Evolutionary conservation across 768 basidiomycete species (phyloP).

Genomic region (Naematelia aurantialba): DNA sequence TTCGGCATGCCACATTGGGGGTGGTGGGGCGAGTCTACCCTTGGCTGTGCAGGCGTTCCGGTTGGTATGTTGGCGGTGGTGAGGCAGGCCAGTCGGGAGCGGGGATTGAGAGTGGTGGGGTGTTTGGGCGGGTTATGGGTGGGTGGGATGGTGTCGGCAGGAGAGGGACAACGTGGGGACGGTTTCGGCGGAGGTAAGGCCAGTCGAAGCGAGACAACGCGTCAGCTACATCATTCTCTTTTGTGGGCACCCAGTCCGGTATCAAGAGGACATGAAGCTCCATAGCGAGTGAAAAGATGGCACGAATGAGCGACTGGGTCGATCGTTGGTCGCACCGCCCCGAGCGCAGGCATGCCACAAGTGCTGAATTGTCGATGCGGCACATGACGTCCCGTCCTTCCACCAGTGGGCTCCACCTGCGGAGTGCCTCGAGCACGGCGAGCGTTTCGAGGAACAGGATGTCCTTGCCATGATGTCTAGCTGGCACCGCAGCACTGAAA

Average conservation of each 20-base stretch:
- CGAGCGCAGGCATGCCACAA: slow-evolving; percentile 4
- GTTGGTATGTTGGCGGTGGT: neutral
- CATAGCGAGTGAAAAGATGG: slow-evolving; percentile 4
- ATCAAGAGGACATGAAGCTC: slow-evolving; percentile 3
- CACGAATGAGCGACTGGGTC: slow-evolving; percentile 11
- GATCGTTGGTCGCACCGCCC: slow-evolving; percentile 6
- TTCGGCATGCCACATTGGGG: neutral
- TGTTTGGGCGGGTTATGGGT: neutral
- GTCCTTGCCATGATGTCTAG: slow-evolving; percentile 11
- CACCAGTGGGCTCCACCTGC: slow-evolving; percentile 2
- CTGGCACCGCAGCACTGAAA: neutral
- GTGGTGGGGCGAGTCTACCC: neutral
- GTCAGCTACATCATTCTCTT: slow-evolving; percentile 12
- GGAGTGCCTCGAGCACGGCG: slow-evolving; percentile 8
- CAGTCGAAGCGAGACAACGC: slow-evolving; percentile 8
- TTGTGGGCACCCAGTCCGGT: slow-evolving; percentile 7
- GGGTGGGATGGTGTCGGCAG: neutral
- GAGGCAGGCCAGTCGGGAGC: neutral
- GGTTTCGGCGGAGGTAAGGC: neutral
- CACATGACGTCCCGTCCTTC: neutral
- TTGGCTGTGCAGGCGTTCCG: neutral
- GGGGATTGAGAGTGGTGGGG: neutral
- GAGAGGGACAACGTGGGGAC: slow-evolving; percentile 1
- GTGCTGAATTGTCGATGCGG: slow-evolving; percentile 15
- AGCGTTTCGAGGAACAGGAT: slow-evolving; percentile 16